Evolutionary conservation across 1,284 basidiomycete species (phyloP).

Genomic region (Marasmius fiardii): DNA sequence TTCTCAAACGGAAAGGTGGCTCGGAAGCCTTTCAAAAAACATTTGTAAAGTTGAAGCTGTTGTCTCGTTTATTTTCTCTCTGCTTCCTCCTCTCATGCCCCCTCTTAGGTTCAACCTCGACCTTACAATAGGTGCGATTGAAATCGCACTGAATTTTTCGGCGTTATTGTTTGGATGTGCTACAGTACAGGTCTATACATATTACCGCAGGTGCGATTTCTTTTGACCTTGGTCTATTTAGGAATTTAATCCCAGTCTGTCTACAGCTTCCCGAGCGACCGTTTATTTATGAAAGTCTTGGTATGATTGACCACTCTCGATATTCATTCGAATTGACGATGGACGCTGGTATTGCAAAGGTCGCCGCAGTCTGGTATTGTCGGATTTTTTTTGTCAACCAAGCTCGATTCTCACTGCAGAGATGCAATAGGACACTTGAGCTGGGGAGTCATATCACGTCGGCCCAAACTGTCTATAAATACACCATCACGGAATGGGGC

Average conservation of each 20-base stretch:
- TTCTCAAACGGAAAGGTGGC: too few species aligned
- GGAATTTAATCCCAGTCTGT: not conserved
- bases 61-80: too few species aligned
- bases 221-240: not conserved
- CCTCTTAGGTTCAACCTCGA: not conserved
- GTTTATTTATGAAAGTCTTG: not conserved
- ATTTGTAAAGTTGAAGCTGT: too few species aligned
- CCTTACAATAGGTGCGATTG: conserved; percentile 4
- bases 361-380: not conserved
- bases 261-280: conserved; percentile 4
- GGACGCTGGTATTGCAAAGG: not conserved
- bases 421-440: not conserved
- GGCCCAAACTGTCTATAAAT: not conserved
- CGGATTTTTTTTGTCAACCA: not conserved
- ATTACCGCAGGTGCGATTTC: conserved; percentile 3
- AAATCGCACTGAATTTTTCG: conserved; percentile 1
- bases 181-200: conserved; percentile 5
- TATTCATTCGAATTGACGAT: not conserved
- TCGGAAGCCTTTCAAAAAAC: too few species aligned
- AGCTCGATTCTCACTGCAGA: not conserved
- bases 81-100: not conserved
- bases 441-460: conserved; percentile 2
- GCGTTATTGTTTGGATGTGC: conserved; percentile 7
- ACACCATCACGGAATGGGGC: conserved; percentile 6
- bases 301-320: not conserved